Evolutionary conservation across 257 asterid species (phyloP).

Genomic region (Nyctanthes arbortristis): DNA sequence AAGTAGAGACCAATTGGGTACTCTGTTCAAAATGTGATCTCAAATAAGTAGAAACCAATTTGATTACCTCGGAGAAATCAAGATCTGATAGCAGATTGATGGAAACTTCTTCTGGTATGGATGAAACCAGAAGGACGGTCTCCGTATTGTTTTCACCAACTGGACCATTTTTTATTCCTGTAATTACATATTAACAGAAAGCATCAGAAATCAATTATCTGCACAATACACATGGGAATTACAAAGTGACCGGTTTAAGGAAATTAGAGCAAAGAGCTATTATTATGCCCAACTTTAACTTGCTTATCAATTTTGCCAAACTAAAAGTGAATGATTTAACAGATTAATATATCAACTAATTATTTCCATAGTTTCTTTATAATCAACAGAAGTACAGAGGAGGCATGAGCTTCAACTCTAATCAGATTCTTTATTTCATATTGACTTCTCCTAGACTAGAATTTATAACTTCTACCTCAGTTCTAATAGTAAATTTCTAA

Average conservation of each 20-base stretch:
- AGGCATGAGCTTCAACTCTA: neutral
- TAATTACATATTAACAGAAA: conserved; percentile 11
- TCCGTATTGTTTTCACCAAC: conserved; percentile 32
- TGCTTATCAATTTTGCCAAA: neutral
- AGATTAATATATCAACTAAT: neutral
- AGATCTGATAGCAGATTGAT: conserved; percentile 46
- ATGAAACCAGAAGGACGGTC: conserved; percentile 41
- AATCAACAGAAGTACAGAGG: neutral
- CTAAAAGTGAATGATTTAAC: neutral
- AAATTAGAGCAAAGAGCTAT: conserved; percentile 11
- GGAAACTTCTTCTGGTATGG: conserved; percentile 38
- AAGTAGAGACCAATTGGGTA: neutral
- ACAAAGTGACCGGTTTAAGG: neutral
- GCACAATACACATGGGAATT: neutral
- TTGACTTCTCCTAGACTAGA: neutral
- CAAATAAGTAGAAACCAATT: neutral
- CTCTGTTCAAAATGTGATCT: neutral
- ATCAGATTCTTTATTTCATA: neutral
- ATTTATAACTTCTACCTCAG: neutral
- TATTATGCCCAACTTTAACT: conserved; percentile 11
- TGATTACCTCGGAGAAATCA: conserved; percentile 51
- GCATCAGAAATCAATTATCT: neutral
- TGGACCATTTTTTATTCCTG: conserved; percentile 46
- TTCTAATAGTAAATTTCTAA: neutral
- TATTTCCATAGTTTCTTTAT: neutral